A percentile compares a stretch with the other conserved stretches of the same genome.
Conservation (phyloP, 225 moss, liverwort and hornwort genomes). For the Anthoceros angustus region DNA sequence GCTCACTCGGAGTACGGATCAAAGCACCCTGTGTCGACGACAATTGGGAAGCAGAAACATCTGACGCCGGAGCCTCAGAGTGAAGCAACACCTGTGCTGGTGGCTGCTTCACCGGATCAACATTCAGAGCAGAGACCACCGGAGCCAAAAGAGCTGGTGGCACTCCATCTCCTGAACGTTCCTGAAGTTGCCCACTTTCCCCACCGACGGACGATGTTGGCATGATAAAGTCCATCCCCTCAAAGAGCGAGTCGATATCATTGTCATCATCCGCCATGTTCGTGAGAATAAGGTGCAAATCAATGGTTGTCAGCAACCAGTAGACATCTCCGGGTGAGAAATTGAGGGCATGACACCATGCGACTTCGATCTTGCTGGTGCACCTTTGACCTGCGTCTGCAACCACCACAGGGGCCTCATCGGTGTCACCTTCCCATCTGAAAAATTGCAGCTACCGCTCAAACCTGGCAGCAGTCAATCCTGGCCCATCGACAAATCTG, state of each 20-base stretch:
- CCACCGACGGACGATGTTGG: conserved; percentile 9
- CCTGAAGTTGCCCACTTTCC: conserved; percentile 8
- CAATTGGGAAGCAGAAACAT: neutral
- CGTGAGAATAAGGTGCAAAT: too few species aligned
- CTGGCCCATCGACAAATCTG: too few species aligned
- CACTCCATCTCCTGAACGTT: neutral
- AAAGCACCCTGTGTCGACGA: conserved; percentile 10
- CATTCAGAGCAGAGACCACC: neutral
- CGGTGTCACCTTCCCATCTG: too few species aligned
- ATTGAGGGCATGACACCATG: too few species aligned
- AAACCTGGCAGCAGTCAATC: too few species aligned
- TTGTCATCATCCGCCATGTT: conserved; percentile 18
- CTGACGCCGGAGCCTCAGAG: neutral
- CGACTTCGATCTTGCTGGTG: too few species aligned
- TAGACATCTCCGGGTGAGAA: too few species aligned
- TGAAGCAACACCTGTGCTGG: neutral
- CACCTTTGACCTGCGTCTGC: too few species aligned
- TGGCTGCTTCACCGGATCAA: neutral
- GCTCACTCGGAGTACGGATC: conserved; percentile 15
- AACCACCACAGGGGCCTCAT: too few species aligned
- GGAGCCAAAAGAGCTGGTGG: neutral
- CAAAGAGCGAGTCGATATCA: conserved; percentile 43
- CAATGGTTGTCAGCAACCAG: too few species aligned
- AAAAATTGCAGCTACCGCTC: too few species aligned
- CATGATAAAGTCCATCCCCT: conserved; percentile 39